A percentile compares a stretch with the other conserved stretches of the same genome.
Evolutionary conservation across 2,329 filamentous ascomycete genomes (phyloP).

Genomic region (Talaromyces sp.): DNA sequence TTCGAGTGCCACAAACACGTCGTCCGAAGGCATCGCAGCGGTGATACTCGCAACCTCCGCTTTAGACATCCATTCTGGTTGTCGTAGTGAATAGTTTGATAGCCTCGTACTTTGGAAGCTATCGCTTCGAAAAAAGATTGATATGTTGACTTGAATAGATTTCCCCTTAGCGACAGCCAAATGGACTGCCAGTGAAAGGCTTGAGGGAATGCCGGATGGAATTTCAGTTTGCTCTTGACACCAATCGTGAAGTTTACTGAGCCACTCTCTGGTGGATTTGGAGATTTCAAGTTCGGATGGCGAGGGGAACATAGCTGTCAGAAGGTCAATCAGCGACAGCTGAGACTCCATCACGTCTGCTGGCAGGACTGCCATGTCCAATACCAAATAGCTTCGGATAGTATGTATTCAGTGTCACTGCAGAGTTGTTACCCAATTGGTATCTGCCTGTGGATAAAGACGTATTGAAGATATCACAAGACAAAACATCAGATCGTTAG

Average conservation of each 20-base stretch:
- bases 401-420: not conserved
- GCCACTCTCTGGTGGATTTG: conserved; percentile 29
- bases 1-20: conserved; percentile 49
- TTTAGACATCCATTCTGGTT: conserved; percentile 54
- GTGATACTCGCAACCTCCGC: conserved; percentile 44
- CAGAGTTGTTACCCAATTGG: not conserved
- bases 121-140: not conserved
- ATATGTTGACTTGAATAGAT: not conserved
- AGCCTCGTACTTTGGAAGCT: not conserved
- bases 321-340: conserved; percentile 51
- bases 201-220: not conserved
- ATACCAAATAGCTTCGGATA: not conserved
- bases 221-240: not conserved
- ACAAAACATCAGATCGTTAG: not conserved
- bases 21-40: conserved; percentile 41
- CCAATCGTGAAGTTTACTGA: not conserved
- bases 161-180: not conserved
- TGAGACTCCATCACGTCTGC: conserved; percentile 49
- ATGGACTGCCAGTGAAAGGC: not conserved
- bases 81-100: conserved; percentile 35
- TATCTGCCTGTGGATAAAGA: not conserved
- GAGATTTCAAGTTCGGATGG: conserved; percentile 42
- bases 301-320: conserved; percentile 52
- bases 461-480: not conserved
- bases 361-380: conserved; percentile 28